Percentiles rank a stretch among this genome's conserved stretches.
Evolutionary conservation across 352 stramenopile species (phyloP).

Genomic region (Globisporangium carolinianum): DNA sequence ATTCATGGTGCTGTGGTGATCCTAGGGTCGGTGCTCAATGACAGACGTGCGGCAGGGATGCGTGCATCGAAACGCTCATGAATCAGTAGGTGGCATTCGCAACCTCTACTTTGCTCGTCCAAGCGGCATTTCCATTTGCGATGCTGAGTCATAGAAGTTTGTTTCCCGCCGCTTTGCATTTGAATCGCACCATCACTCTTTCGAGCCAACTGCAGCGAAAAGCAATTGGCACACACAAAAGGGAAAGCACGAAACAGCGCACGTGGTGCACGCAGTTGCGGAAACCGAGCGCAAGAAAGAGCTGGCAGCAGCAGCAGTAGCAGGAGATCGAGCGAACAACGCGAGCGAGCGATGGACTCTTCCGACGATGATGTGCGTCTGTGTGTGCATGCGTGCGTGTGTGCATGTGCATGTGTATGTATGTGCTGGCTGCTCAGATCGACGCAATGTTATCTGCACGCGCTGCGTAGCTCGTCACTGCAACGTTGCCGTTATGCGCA

Average conservation of each 20-base stretch:
- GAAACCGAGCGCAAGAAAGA: background rate
- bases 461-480: background rate
- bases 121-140: no score
- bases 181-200: no score
- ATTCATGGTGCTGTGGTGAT: no score
- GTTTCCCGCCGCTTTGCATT: no score
- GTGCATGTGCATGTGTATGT: constrained; percentile 15
- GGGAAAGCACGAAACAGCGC: background rate
- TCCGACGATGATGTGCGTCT: constrained; percentile 44
- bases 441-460: background rate
- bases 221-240: background rate
- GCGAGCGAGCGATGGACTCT: constrained; percentile 26
- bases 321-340: background rate
- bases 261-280: background rate
- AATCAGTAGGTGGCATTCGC: no score
- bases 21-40: no score
- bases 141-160: no score
- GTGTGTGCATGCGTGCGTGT: background rate
- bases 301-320: background rate
- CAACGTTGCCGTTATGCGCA: no score
- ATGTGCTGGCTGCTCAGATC: background rate
- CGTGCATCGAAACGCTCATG: no score
- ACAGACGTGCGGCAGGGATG: no score
- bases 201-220: no score
- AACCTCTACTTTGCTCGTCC: no score